Conservation (phyloP, 257 asterid species). For the Scutellaria galericulata region DNA sequence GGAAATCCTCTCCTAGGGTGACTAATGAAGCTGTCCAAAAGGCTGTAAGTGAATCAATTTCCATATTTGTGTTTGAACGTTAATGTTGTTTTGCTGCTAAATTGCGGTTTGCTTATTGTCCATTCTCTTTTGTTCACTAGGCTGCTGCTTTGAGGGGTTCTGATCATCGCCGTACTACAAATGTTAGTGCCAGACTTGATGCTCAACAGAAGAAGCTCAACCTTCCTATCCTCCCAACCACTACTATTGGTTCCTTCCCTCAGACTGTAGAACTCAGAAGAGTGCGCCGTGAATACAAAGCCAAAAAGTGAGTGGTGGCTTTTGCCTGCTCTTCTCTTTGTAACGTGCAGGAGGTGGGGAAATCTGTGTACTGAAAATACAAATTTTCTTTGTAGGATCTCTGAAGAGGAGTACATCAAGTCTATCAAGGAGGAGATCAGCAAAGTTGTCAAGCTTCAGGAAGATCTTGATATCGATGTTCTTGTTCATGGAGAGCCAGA, state of each 20-base stretch:
- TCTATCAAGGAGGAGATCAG: slow-evolving; percentile 85
- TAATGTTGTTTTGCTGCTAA: slow-evolving; percentile 9
- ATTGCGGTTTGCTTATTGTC: slow-evolving; percentile 22
- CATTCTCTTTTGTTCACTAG: slow-evolving; percentile 38
- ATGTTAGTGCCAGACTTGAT: slow-evolving; percentile 91
- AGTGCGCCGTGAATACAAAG: slow-evolving; percentile 98
- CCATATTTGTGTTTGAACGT: not conserved
- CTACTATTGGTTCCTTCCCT: slow-evolving; percentile 98
- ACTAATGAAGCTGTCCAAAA: slow-evolving; percentile 90
- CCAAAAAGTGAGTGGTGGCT: slow-evolving; percentile 68
- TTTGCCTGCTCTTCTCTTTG: not conserved
- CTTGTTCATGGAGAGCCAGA: slow-evolving; percentile 99
- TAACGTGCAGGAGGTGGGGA: not conserved
- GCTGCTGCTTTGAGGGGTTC: slow-evolving; percentile 90
- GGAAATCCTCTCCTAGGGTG: slow-evolving; percentile 94
- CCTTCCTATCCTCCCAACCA: slow-evolving; percentile 96
- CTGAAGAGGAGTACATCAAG: slow-evolving; percentile 86
- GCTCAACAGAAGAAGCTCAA: slow-evolving; percentile 97
- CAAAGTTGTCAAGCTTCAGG: slow-evolving; percentile 97
- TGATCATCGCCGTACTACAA: slow-evolving; percentile 95
- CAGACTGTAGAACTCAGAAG: slow-evolving; percentile 92
- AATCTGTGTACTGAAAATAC: slow-evolving; percentile 27
- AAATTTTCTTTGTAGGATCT: slow-evolving; percentile 53
- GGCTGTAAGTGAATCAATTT: slow-evolving; percentile 73
- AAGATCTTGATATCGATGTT: slow-evolving; percentile 97